Evolutionary conservation across 73 alveolate species (phyloP).

Genomic region (Paramecium sexaurelia): DNA sequence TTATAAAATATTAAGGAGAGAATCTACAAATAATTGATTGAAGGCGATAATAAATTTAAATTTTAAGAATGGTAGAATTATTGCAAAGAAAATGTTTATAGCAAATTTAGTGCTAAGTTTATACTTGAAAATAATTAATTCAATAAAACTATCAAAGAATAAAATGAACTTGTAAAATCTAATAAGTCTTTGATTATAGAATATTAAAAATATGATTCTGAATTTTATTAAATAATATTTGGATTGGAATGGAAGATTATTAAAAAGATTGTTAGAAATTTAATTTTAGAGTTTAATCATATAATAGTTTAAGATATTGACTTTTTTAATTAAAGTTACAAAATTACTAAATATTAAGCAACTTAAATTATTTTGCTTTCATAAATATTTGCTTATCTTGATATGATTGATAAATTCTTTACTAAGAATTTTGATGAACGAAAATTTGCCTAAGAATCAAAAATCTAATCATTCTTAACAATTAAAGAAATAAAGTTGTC

Average conservation of each 20-base stretch:
- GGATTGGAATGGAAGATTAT: background rate
- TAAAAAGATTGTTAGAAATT: background rate
- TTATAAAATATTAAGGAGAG: background rate
- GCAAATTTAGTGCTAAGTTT: background rate
- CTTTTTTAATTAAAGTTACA: background rate
- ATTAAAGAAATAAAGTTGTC: background rate
- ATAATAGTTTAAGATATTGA: background rate
- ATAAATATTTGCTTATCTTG: background rate
- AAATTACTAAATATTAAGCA: background rate
- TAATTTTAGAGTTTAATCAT: background rate
- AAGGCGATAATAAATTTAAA: background rate
- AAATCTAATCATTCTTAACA: background rate
- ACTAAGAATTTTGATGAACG: background rate
- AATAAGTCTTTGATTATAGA: background rate
- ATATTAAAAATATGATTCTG: constrained; percentile 8
- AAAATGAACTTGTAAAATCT: background rate
- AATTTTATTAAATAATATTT: background rate
- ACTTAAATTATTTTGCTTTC: background rate
- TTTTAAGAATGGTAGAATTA: background rate
- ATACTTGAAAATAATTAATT: background rate
- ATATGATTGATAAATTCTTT: background rate
- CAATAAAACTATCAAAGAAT: background rate
- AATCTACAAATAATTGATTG: background rate
- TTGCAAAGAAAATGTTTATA: background rate
- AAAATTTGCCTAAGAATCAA: background rate